Evolutionary conservation across 352 stramenopile genomes (phyloP).

Genomic region (Saprolegnia parasitica): DNA sequence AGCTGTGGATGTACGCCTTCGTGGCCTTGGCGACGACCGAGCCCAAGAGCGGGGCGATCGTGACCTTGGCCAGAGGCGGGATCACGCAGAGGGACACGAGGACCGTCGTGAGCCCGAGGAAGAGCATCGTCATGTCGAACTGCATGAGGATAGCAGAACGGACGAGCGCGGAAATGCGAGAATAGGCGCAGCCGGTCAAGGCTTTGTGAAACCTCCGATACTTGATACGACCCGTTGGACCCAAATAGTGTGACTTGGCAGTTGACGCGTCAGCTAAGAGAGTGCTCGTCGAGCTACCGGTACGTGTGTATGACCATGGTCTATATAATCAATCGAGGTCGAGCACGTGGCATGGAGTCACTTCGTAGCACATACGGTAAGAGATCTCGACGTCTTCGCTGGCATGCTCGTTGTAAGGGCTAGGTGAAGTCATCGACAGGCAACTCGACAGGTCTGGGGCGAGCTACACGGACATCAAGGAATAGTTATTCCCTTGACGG

Average conservation of each 20-base stretch:
- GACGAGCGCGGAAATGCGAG: neutral
- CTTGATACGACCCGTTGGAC: neutral
- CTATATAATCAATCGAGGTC: too few species aligned
- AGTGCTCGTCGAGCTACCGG: neutral
- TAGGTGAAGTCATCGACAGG: too few species aligned
- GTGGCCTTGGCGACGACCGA: constrained; percentile 24
- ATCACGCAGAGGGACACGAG: constrained; percentile 26
- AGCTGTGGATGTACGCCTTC: constrained; percentile 17
- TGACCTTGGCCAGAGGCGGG: constrained; percentile 25
- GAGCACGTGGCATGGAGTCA: too few species aligned
- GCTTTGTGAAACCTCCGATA: neutral
- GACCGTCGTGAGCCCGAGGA: constrained; percentile 26
- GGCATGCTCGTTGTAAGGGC: too few species aligned
- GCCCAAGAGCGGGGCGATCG: constrained; percentile 22
- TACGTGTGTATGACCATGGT: too few species aligned
- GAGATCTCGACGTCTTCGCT: too few species aligned
- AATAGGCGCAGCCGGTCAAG: neutral
- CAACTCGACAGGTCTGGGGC: too few species aligned
- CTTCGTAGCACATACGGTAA: too few species aligned
- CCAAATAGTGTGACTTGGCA: neutral
- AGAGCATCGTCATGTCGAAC: constrained; percentile 28
- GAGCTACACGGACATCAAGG: too few species aligned
- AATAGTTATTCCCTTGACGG: too few species aligned
- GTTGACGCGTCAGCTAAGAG: neutral
- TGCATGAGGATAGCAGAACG: constrained; percentile 15